Conservation (phyloP, 2,329 filamentous ascomycete genomes). For the Trichophyton rubrum region DNA sequence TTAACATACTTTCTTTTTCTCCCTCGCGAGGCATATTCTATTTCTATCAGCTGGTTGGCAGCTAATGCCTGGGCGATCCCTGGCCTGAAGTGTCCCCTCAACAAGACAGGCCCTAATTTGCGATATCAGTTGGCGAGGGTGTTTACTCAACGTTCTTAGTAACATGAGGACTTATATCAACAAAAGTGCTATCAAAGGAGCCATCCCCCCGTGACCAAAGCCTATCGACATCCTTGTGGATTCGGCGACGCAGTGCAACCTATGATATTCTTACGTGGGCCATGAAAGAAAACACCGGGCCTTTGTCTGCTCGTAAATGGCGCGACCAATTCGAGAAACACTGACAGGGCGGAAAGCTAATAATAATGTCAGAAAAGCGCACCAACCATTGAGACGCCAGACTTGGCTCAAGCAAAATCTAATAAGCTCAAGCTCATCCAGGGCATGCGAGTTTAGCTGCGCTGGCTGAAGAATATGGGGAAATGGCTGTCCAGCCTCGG, state of each 20-base stretch:
- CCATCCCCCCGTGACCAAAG: neutral
- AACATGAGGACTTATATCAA: neutral
- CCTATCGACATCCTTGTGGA: neutral
- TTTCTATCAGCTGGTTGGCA: neutral
- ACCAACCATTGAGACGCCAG: neutral
- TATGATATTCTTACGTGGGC: constrained; percentile 1
- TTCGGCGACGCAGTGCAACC: neutral
- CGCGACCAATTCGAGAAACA: neutral
- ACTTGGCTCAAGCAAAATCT: too few relatives aligned
- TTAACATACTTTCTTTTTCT: neutral
- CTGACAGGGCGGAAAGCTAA: neutral
- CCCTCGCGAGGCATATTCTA: neutral
- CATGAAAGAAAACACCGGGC: neutral
- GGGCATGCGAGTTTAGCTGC: neutral
- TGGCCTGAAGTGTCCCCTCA: neutral
- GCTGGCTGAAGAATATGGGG: constrained; percentile 2
- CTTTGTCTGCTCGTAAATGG: neutral
- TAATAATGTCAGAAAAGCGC: neutral
- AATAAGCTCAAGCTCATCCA: neutral
- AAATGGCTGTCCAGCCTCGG: neutral
- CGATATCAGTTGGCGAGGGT: too few relatives aligned
- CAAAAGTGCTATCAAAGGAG: neutral
- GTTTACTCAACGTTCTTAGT: neutral
- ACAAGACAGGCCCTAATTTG: neutral
- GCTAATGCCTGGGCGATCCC: neutral